Percentiles rank a stretch among this genome's conserved stretches.
phyloP scores from a whole-genome alignment of 2,329 filamentous ascomycete species.

The Ascomycota sp. region DNA sequence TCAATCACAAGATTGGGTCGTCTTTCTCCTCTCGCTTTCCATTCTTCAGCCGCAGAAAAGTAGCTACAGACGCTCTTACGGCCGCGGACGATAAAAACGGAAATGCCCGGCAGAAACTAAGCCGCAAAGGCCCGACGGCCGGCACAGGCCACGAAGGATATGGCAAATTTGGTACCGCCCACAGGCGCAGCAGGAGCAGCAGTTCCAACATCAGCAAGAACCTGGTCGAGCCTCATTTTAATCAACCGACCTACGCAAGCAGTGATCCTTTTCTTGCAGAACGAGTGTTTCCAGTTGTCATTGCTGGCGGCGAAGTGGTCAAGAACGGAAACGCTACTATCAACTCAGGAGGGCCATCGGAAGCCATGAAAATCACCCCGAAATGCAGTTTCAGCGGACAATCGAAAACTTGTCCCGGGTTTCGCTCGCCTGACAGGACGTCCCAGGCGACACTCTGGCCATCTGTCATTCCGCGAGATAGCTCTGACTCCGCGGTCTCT shows the following conservation, averaged over 20 bases:
- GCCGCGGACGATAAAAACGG: constrained; percentile 27
- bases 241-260: constrained; percentile 29
- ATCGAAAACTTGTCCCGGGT: constrained; percentile 18
- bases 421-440: constrained; percentile 18
- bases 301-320: constrained; percentile 40
- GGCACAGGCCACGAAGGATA: constrained; percentile 92
- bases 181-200: constrained; percentile 41
- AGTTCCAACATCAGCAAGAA: constrained; percentile 25
- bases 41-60: constrained; percentile 57
- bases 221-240: constrained; percentile 21
- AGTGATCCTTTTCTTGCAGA: constrained; percentile 38
- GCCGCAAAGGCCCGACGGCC: constrained; percentile 61
- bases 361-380: constrained; percentile 27
- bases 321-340: constrained; percentile 36
- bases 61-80: constrained; percentile 25
- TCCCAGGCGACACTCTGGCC: constrained; percentile 29
- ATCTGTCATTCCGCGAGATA: constrained; percentile 26
- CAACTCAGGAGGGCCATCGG: constrained; percentile 24
- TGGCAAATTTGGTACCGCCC: constrained; percentile 38
- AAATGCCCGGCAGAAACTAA: constrained; percentile 4
- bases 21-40: constrained; percentile 49
- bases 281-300: constrained; percentile 44
- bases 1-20: constrained; percentile 31
- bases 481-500: constrained; percentile 9
- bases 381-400: constrained; percentile 21